Conservation (phyloP, 208 protist species). For the Acanthamoeba quina region DNA sequence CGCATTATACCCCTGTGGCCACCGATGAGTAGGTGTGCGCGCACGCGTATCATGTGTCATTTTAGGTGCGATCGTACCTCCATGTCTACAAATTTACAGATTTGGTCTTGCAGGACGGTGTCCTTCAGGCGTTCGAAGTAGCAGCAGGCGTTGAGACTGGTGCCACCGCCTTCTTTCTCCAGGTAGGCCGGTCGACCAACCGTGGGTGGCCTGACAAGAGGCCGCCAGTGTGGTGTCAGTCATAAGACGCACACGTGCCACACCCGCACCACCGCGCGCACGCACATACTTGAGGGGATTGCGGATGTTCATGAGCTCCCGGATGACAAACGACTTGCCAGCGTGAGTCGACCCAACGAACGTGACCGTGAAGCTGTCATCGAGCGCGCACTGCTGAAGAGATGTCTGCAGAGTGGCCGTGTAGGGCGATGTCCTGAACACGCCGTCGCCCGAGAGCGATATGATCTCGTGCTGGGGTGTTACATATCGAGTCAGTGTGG, state of each 20-base stretch:
- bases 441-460: not conserved
- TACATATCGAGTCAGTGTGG: not conserved
- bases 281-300: not conserved
- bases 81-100: slow-evolving; percentile 51
- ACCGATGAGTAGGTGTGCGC: not conserved
- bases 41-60: not conserved
- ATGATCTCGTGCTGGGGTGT: slow-evolving; percentile 22
- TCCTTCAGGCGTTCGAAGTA: slow-evolving; percentile 21
- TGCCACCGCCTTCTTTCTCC: slow-evolving; percentile 35
- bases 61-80: slow-evolving; percentile 1
- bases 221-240: too few relatives aligned
- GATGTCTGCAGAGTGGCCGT: not conserved
- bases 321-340: slow-evolving; percentile 35
- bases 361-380: slow-evolving; percentile 55
- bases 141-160: slow-evolving; percentile 54
- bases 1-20: slow-evolving; percentile 12
- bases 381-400: slow-evolving; percentile 34
- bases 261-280: too few relatives aligned
- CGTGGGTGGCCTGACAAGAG: slow-evolving; percentile 5
- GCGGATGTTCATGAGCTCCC: slow-evolving; percentile 26
- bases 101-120: slow-evolving; percentile 37
- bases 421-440: slow-evolving; percentile 8
- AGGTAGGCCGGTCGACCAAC: slow-evolving; percentile 40
- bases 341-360: slow-evolving; percentile 43
- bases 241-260: too few relatives aligned